A percentile compares a stretch with the other conserved stretches of the same genome.
Conservation (phyloP, 306 rosid genomes). For the Inga oerstediana region DNA sequence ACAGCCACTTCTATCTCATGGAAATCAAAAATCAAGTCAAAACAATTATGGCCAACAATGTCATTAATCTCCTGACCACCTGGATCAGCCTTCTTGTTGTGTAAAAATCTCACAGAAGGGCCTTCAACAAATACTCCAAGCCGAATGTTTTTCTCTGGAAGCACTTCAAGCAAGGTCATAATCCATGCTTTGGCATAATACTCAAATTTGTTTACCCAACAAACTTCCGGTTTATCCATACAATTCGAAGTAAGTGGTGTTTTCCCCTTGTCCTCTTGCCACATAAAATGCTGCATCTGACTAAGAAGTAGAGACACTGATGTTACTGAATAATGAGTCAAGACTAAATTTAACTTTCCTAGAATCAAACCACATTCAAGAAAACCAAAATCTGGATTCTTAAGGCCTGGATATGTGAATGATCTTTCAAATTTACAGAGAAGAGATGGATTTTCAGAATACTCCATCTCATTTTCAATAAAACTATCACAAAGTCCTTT, state of each 20-base stretch:
- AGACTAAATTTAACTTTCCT: conserved; percentile 72
- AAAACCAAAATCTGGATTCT: conserved; percentile 51
- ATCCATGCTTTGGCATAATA: conserved; percentile 47
- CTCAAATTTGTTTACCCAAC: conserved; percentile 45
- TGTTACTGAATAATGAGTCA: conserved; percentile 64
- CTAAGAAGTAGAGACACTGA: conserved; percentile 61
- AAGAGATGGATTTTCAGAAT: conserved; percentile 70
- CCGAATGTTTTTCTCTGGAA: conserved; percentile 69
- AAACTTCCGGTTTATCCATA: conserved; percentile 40
- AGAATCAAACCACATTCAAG: conserved; percentile 67
- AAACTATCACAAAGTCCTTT: conserved; percentile 50
- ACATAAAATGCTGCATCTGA: conserved; percentile 55
- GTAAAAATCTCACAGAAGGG: conserved; percentile 55
- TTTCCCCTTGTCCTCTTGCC: conserved; percentile 46
- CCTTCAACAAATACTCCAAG: conserved; percentile 78
- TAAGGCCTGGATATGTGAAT: conserved; percentile 46
- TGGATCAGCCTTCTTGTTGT: conserved; percentile 47
- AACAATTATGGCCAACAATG: conserved; percentile 37
- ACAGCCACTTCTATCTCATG: conserved; percentile 60
- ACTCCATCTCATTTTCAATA: conserved; percentile 54
- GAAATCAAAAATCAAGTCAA: conserved; percentile 62
- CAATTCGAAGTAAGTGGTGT: conserved; percentile 32
- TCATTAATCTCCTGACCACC: conserved; percentile 38
- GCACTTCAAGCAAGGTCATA: conserved; percentile 54
- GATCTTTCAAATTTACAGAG: conserved; percentile 61